These are phyloP conservation scores for Zygnema circumcarinatum DNA, from an alignment of 139 green algal genomes.

Conservation along the genomic window DNA sequence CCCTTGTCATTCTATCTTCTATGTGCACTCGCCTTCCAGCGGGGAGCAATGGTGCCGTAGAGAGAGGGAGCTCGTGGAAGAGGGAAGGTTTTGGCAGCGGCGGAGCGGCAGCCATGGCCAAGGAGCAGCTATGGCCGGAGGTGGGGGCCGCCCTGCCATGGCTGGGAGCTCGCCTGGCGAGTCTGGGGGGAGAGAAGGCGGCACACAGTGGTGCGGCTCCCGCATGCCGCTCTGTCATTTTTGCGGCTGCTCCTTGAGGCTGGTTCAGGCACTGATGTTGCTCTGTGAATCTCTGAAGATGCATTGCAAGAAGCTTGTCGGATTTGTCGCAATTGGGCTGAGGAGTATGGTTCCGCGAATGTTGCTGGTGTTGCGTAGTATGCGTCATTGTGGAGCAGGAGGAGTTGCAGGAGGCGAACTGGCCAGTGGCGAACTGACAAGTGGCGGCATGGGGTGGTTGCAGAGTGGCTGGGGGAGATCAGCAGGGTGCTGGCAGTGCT, in stretches of 20 bases:
- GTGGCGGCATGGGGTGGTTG: too few species aligned
- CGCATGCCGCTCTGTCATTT: too few species aligned
- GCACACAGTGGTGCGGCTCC: neutral
- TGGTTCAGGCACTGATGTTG: too few species aligned
- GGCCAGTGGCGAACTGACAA: too few species aligned
- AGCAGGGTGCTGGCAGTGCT: neutral
- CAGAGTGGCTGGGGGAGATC: slow-evolving; percentile 22
- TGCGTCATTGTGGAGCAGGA: too few species aligned
- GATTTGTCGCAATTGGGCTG: too few species aligned
- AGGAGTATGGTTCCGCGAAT: too few species aligned
- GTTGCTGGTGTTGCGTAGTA: too few species aligned
- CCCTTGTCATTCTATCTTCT: neutral
- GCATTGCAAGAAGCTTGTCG: too few species aligned
- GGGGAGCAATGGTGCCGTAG: neutral
- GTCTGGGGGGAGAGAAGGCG: neutral
- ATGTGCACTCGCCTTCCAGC: neutral
- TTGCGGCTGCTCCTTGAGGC: too few species aligned
- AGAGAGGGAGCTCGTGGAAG: neutral
- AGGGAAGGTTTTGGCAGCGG: neutral
- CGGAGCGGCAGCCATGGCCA: neutral
- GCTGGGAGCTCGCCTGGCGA: neutral
- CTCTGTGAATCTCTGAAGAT: too few species aligned
- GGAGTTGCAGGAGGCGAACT: too few species aligned
- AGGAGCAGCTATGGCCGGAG: neutral
- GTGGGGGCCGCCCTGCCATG: slow-evolving; percentile 7